Evolutionary conservation across 2,329 filamentous ascomycete species (phyloP), one percentile per base, ranked within the genome.

Genomic region (Colletotrichum sp.): DNA sequence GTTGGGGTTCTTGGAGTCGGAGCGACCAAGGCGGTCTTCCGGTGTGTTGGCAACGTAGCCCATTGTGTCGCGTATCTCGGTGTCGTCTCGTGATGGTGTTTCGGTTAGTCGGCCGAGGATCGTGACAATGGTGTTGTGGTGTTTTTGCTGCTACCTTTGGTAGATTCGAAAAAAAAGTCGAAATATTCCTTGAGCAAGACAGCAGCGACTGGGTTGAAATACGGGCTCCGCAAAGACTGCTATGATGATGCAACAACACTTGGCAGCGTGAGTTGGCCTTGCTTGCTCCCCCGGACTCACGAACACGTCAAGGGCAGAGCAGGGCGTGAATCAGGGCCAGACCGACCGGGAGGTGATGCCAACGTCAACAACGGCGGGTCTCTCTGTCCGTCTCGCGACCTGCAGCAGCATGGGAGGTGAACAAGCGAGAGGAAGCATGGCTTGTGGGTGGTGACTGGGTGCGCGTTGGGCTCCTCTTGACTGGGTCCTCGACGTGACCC

Each of bases 1-100:
- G 2, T 91, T 89, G 3, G 96, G 94, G 79, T 98, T 94, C 83
- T 94, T 95, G 68, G 95, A 98, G 88, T 98, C 96, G 81, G 93
- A 92, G 74, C 96, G 94, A 73, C 90, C 90, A 75, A 98, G 88
- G 32, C 94, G 87, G 24, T 94, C 94, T 87, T 98, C 96, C 78
- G 96, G 96, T 0, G 95, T 98, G 82, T 93, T 90, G 71, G 90
- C 86, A 78, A 93, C 90, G 84, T 93, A 92, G 76, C 93, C 90
- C 93, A 94, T 94, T 6, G 13, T 78, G 78, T 81, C 24, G n/a
- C 15, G 15, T n/a, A 2, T 71, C 36, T 36, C 13, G 68, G 26
- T 49, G 10, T 15, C 21, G 21, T 28, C 57, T 49, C 30, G 24
- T 21, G 28, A 15, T 39, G 8, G 24, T 55, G 28, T 28, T 60